Percentiles rank a stretch among this genome's conserved stretches.
phyloP scores from a whole-genome alignment of 2,329 filamentous ascomycete genomes.

The Colletotrichum tanaceti region DNA sequence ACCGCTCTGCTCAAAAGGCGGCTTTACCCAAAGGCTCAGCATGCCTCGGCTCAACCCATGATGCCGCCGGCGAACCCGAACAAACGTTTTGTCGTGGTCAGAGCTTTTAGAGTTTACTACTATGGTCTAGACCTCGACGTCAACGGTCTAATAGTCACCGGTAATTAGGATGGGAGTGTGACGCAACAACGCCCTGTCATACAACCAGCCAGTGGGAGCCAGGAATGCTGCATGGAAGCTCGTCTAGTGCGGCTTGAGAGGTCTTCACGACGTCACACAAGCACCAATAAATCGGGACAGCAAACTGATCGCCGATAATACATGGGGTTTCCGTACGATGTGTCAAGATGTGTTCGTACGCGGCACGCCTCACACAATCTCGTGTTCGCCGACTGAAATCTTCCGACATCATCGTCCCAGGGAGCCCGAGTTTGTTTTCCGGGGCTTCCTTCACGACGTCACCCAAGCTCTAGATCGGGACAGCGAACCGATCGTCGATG shows the following conservation, averaged over 20 bases:
- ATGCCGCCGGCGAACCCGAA: neutral
- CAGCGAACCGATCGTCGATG: neutral
- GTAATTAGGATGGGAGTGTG: too few species aligned
- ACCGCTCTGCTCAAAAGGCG: neutral
- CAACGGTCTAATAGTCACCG: neutral
- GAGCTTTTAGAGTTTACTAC: neutral
- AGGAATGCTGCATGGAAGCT: too few species aligned
- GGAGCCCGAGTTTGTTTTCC: too few species aligned
- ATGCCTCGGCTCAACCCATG: neutral
- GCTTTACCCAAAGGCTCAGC: neutral
- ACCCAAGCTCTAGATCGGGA: neutral
- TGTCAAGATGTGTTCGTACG: too few species aligned
- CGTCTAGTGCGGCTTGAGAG: too few species aligned
- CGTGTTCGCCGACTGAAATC: slow-evolving; percentile 13
- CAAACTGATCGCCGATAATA: neutral
- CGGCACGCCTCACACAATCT: neutral
- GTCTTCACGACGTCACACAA: slow-evolving; percentile 28
- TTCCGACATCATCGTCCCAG: neutral
- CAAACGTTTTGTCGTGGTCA: too few species aligned
- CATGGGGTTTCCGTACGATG: slow-evolving; percentile 4
- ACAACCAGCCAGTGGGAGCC: neutral
- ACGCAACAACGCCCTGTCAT: too few species aligned
- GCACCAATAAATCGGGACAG: neutral
- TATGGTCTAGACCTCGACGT: neutral
- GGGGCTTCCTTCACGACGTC: too few species aligned